Evolutionary conservation across 306 rosid genomes (phyloP), one percentile per base, ranked within the genome.

Genomic region (Quercus glauca): DNA sequence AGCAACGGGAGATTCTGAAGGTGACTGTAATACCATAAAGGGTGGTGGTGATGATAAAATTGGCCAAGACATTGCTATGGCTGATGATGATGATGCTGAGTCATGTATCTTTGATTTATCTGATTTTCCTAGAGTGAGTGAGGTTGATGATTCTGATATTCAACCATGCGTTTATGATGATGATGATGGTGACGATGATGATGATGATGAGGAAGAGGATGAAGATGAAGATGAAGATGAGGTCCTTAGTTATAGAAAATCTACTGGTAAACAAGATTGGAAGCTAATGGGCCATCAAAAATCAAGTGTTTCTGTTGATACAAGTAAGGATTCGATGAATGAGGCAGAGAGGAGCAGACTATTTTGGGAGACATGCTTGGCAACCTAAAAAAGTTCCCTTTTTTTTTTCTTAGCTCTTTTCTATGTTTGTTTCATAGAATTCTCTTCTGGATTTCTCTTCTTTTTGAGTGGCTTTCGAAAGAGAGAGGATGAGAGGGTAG

Each of bases 321-420:
- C 94, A 73, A 83, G 87, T 0, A 78, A 78, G 17, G 88, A 89
- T 60, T 61, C 65, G 75, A 20, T 86, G 88, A 91, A 90, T 81
- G 99, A 93, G 85, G 82, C 69, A 88, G 99, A 95, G 78, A 93
- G 89, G 89, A 91, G 84, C 83, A 86, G 81, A 91, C 76, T 80
- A 0, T 95, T 95, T 82, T 95, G 99, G 99, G 99, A 95, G 81
- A 79, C 98, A 83, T 95, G 99, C 43, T 82, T 95, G 91, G 96
- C 98, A 14, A 93, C 99, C 19, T 91, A 70, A 86, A 29, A 18
- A 31, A 4, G 7, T 26, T 72, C 51, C 1, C 5, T 67, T 67
- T 18, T 74, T 26, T 19, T 17, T 14, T 13, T 51, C 12, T 5
- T 45, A 17, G 67, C 26, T 19, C 35, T 52, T 63, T 25, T 26